A percentile compares a stretch with the other conserved stretches of the same genome.
phyloP scores from a whole-genome alignment of 2,329 filamentous ascomycete species.

The Claviceps purpurea region DNA sequence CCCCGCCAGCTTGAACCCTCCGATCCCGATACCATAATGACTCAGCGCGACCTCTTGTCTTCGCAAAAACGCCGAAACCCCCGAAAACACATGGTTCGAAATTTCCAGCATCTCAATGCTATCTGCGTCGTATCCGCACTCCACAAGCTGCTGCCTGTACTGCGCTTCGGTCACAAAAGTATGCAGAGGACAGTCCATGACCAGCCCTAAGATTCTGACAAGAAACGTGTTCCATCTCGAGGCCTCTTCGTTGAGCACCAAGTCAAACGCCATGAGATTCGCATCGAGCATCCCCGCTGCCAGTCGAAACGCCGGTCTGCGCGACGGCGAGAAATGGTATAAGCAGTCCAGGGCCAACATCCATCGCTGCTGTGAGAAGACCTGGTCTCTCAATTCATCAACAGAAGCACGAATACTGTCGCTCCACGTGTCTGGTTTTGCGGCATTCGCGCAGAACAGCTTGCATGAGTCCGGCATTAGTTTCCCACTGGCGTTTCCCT shows the following conservation, averaged over 20 bases:
- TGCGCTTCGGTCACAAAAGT: constrained; percentile 33
- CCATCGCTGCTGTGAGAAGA: constrained; percentile 28
- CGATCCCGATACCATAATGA: constrained; percentile 21
- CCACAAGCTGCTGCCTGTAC: constrained; percentile 31
- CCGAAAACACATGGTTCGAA: constrained; percentile 37
- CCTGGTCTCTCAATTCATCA: constrained; percentile 12
- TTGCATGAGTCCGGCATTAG: constrained; percentile 11
- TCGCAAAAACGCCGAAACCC: constrained; percentile 30
- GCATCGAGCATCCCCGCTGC: constrained; percentile 28
- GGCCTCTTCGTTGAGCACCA: constrained; percentile 26
- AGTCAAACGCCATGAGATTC: constrained; percentile 41
- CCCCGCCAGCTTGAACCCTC: constrained; percentile 22
- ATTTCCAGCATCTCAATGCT: constrained; percentile 34
- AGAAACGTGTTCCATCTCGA: constrained; percentile 16
- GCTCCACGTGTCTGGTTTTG: constrained; percentile 30
- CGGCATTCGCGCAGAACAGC: constrained; percentile 37
- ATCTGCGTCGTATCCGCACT: constrained; percentile 31
- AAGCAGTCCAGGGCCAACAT: constrained; percentile 41
- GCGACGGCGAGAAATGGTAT: constrained; percentile 43
- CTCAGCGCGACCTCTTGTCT: constrained; percentile 19
- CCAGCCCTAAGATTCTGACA: constrained; percentile 28
- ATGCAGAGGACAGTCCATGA: constrained; percentile 33
- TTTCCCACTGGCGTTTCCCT: neutral
- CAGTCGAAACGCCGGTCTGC: constrained; percentile 30
- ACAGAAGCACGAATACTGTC: constrained; percentile 13